These are phyloP conservation scores for Aphanocladium album DNA, from an alignment of 2,329 filamentous ascomycete species.

Conservation along the genomic window DNA sequence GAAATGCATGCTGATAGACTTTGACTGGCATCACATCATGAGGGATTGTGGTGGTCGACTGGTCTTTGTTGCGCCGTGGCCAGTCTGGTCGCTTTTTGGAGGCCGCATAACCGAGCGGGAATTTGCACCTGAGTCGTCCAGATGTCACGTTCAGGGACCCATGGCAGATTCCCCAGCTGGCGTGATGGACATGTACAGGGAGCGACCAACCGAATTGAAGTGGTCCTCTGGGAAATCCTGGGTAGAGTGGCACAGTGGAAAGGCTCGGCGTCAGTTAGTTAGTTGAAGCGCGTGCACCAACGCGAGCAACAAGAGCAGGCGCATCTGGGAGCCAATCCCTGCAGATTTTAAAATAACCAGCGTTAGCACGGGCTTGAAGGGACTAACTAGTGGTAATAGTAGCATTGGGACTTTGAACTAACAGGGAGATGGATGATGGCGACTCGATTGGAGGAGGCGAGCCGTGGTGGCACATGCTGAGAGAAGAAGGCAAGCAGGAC, in stretches of 20 bases:
- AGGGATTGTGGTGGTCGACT: neutral
- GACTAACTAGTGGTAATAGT: neutral
- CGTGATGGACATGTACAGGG: neutral
- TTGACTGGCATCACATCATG: neutral
- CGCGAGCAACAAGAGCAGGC: neutral
- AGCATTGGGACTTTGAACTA: neutral
- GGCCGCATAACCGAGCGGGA: neutral
- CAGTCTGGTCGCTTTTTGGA: neutral
- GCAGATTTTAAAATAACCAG: constrained; percentile 3
- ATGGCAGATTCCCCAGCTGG: neutral
- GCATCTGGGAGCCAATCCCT: neutral
- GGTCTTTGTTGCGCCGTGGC: neutral
- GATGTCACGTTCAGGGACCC: neutral
- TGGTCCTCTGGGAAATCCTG: neutral
- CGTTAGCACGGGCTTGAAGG: neutral
- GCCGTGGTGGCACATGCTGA: neutral
- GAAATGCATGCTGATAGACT: neutral
- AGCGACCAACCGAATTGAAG: neutral
- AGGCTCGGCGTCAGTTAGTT: neutral
- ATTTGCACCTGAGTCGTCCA: neutral
- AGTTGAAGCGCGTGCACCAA: neutral
- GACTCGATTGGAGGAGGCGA: neutral
- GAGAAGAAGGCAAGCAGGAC: neutral
- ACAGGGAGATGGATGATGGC: neutral
- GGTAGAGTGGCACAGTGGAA: too few species aligned